Base-by-base conservation (phyloP, 2,329 filamentous ascomycete species). In the Cryphonectria radicalis region DNA sequence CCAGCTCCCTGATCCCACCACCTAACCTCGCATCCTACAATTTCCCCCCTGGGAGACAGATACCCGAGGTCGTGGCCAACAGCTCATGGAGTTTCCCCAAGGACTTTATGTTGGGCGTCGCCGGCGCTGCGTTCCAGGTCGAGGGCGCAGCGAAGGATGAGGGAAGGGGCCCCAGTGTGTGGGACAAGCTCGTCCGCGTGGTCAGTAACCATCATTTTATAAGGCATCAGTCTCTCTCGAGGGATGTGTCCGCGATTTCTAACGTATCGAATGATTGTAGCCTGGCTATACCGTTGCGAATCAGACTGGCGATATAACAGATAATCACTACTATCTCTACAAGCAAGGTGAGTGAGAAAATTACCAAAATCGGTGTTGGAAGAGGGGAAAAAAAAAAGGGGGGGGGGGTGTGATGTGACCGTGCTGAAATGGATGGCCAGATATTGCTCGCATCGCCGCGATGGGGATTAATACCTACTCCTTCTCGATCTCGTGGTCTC, bases 11-110 rank as follows among this genome's bases (percentile, higher is more conserved):
- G 19, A 17, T 72, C 4, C 67, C 67, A 14, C 63, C 67, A 25
- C 70, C 63, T 10, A 66, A 69, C 55, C 80, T 81, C 4, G 83
- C 81, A 71, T 84, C 83, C 67, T 81, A 83, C 35, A 84, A 11
- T n/a, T 69, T 63, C 4, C 63, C 63, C 22, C 69, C 46, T 37
- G 69, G 59, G 57, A 70, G 32, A 74, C 1, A 72, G 35, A 25
- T 63, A 8, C 55, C 70, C 1, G 62, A 69, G 32, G 28, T 42
- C 37, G 57, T 50, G n/a, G 25, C 22, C 32, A 69, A 72, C 28
- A 60, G 32, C 32, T 71, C 70, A 7, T 71, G 70, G 70, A 68
- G n/a, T n/a, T 72, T 70, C n/a, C 70, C 70, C 22, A 66, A 70
- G 19, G 57, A 67, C 25, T 72, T 72, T 46, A 43, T 35, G 46